These are phyloP conservation scores for Diaporthe batatas DNA, from an alignment of 2,329 filamentous ascomycete species.

Conservation along the genomic window DNA sequence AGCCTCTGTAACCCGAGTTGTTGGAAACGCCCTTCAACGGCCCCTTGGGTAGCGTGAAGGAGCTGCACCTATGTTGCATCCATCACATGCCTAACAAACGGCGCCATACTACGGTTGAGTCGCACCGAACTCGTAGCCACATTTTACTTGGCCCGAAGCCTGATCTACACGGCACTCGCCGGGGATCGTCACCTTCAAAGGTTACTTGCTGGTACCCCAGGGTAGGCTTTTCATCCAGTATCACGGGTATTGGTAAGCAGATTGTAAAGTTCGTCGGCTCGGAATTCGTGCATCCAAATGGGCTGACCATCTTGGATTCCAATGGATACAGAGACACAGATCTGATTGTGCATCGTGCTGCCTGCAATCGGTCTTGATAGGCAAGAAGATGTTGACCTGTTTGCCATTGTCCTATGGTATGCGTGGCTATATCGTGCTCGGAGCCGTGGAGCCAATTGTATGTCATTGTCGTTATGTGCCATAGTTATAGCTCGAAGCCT, in stretches of 20 bases:
- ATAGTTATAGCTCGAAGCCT: no score
- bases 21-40: neutral
- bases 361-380: neutral
- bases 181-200: neutral
- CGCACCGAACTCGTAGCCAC: conserved; percentile 23
- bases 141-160: neutral
- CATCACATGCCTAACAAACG: neutral
- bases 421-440: neutral
- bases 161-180: conserved; percentile 19
- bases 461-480: no score
- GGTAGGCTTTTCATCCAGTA: neutral
- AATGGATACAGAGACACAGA: neutral
- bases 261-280: neutral
- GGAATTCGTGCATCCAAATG: neutral
- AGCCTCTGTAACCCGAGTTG: neutral
- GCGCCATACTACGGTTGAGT: conserved; percentile 14
- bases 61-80: neutral
- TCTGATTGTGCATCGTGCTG: neutral
- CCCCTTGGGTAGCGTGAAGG: neutral
- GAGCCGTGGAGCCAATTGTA: no score
- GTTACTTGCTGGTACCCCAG: neutral
- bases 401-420: neutral
- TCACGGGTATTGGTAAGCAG: neutral
- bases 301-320: neutral
- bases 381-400: neutral